Base-by-base conservation (phyloP, 2,329 filamentous ascomycete genomes). In the Coniella vitis region DNA sequence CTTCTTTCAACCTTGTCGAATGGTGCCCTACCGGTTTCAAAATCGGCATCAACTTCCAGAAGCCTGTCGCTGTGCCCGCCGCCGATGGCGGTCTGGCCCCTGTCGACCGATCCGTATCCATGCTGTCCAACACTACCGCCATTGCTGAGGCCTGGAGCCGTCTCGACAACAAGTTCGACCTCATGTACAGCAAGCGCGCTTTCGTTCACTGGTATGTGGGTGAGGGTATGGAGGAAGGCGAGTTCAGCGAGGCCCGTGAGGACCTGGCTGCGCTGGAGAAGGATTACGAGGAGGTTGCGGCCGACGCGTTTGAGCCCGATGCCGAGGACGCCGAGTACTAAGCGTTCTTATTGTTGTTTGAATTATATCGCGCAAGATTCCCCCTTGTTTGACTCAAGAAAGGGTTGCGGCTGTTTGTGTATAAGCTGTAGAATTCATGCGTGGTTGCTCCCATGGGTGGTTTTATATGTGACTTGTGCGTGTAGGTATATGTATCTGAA, bases 151-250 rank as follows among this genome's bases (percentile, higher is more conserved):
- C 83, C 46, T 86, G 83, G 83, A 83, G 81, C 53, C 78, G 81
- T 55, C 76, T 86, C 42, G 81, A 85, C 69, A 73, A 84, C 75
- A 86, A 86, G 72, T 86, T 87, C 68, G 83, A 86, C 60, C 82
- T 86, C 60, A 86, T 86, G 83, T 85, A 86, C 76, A 83, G 77
- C 71, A 86, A 86, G 78, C 82, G 83, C 57, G 83, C 83, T 52
- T 86, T 87, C 60, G 83, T 86, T 39, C 83, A 87, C 71, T 86
- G 83, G 83, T 87, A 87, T 58, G 87, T 93, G 47, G 87, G 87
- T 57, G 87, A 93, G 72, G 87, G 87, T 71, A 93, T 93, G 87
- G 87, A 93, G 73, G 87, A 93, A 68, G 87, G 87, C 61, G 87
- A 93, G 69, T 93, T 93, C 73, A 86, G 83, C 55, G 87, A 93